Conservation (phyloP, 2,329 filamentous ascomycete genomes). For the Massarina eburnea region DNA sequence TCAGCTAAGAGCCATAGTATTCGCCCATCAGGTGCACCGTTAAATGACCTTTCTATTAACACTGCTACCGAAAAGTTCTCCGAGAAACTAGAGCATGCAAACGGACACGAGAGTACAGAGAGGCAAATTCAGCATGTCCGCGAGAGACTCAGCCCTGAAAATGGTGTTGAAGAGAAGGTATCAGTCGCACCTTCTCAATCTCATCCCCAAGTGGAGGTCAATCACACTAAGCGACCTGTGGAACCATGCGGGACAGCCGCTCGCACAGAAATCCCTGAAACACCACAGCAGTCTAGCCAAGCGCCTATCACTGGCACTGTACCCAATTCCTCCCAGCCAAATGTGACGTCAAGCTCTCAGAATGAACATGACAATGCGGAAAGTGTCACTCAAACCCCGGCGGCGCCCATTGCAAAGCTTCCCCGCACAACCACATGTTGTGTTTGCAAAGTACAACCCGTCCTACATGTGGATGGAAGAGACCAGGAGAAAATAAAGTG, state of each 20-base stretch:
- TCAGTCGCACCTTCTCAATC: not conserved
- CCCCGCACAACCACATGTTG: slow-evolving; percentile 10
- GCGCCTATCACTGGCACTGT: not conserved
- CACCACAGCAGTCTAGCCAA: slow-evolving; percentile 16
- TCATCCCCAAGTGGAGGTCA: not conserved
- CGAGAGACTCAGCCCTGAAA: too few relatives aligned
- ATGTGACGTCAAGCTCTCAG: not conserved
- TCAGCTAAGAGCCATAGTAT: not conserved
- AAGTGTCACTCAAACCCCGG: not conserved
- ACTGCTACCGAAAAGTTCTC: not conserved
- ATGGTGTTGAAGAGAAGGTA: not conserved
- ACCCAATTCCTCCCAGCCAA: not conserved
- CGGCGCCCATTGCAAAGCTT: not conserved
- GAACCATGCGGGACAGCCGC: not conserved
- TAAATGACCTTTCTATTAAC: not conserved
- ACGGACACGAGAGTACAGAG: not conserved
- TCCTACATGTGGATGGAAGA: slow-evolving; percentile 2
- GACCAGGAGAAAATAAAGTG: slow-evolving; percentile 5
- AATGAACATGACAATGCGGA: not conserved
- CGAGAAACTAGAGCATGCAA: not conserved
- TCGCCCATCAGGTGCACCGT: not conserved
- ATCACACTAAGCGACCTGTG: not conserved
- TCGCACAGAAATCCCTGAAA: slow-evolving; percentile 15
- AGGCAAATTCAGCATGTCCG: not conserved
- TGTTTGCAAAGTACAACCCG: slow-evolving; percentile 12